Conservation (phyloP, 169 alveolate species). For the Blepharisma undulans region DNA sequence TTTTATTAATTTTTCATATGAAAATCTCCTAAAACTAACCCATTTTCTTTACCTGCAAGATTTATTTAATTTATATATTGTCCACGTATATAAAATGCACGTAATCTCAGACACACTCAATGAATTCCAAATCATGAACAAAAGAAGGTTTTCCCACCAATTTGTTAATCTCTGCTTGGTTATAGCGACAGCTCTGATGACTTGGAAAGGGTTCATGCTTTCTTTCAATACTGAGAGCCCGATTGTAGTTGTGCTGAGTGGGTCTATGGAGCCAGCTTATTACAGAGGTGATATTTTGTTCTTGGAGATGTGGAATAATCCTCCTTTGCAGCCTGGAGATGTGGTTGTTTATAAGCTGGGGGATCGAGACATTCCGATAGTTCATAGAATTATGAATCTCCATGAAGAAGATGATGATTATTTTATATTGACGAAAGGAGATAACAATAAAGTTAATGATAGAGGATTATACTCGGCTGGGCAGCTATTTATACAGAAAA, state of each 20-base stretch:
- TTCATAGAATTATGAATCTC: constrained; percentile 89
- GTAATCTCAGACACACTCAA: background rate
- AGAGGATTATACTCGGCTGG: constrained; percentile 90
- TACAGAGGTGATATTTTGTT: constrained; percentile 94
- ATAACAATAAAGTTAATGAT: constrained; percentile 93
- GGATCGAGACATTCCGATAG: constrained; percentile 93
- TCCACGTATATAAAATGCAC: constrained; percentile 24
- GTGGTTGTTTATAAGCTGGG: constrained; percentile 87
- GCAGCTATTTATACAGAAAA: constrained; percentile 81
- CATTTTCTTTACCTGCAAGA: background rate
- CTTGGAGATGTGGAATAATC: constrained; percentile 69
- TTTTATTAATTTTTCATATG: background rate
- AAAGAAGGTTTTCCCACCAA: background rate
- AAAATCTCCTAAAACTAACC: background rate
- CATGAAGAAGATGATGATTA: constrained; percentile 80
- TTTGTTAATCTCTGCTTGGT: constrained; percentile 24
- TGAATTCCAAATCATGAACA: constrained; percentile 26
- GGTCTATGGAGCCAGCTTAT: constrained; percentile 95
- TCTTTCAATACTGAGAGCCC: constrained; percentile 90
- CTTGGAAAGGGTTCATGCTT: constrained; percentile 92
- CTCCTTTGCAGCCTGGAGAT: constrained; percentile 56
- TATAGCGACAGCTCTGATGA: constrained; percentile 88
- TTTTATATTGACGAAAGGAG: constrained; percentile 93
- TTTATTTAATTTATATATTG: background rate
- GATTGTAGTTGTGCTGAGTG: constrained; percentile 94